phyloP scores from a whole-genome alignment of 2,329 filamentous ascomycete genomes.

The Venturia aucupariae region DNA sequence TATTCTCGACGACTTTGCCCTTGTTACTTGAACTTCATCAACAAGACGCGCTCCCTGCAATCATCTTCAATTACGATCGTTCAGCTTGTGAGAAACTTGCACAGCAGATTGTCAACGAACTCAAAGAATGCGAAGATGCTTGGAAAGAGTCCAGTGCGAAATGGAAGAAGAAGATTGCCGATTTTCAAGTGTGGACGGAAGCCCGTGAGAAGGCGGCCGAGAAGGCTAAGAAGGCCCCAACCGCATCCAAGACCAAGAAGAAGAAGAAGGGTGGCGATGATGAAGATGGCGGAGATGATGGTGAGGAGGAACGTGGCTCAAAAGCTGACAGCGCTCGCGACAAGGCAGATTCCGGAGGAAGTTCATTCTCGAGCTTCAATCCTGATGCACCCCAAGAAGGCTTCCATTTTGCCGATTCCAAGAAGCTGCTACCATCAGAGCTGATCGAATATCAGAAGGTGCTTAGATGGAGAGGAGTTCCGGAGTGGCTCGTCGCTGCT shows the following conservation, averaged over 20 bases:
- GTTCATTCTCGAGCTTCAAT: slow-evolving; percentile 53
- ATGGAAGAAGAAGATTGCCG: slow-evolving; percentile 53
- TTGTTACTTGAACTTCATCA: slow-evolving; percentile 52
- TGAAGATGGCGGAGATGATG: slow-evolving; percentile 38
- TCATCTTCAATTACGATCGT: slow-evolving; percentile 71
- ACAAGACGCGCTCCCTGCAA: slow-evolving; percentile 59
- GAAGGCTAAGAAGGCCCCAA: slow-evolving; percentile 22
- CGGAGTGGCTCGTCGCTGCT: slow-evolving; percentile 47
- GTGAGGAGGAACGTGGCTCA: slow-evolving; percentile 40
- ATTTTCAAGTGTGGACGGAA: slow-evolving; percentile 50
- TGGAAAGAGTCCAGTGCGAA: slow-evolving; percentile 49
- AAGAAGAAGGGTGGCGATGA: slow-evolving; percentile 37
- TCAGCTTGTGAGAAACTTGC: slow-evolving; percentile 53
- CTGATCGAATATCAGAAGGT: slow-evolving; percentile 46
- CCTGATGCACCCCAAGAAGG: slow-evolving; percentile 53
- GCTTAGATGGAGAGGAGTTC: slow-evolving; percentile 43
- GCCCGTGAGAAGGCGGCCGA: slow-evolving; percentile 31
- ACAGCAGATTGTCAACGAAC: slow-evolving; percentile 39
- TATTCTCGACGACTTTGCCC: slow-evolving; percentile 42
- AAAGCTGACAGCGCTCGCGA: slow-evolving; percentile 52
- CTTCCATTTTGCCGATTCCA: slow-evolving; percentile 58
- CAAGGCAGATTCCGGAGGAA: slow-evolving; percentile 31
- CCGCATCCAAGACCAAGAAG: slow-evolving; percentile 30
- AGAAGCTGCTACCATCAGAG: slow-evolving; percentile 49
- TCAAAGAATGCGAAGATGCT: slow-evolving; percentile 44